Base-by-base conservation (phyloP, 2,329 filamentous ascomycete genomes). In the Cercospora zeae-maydis region DNA sequence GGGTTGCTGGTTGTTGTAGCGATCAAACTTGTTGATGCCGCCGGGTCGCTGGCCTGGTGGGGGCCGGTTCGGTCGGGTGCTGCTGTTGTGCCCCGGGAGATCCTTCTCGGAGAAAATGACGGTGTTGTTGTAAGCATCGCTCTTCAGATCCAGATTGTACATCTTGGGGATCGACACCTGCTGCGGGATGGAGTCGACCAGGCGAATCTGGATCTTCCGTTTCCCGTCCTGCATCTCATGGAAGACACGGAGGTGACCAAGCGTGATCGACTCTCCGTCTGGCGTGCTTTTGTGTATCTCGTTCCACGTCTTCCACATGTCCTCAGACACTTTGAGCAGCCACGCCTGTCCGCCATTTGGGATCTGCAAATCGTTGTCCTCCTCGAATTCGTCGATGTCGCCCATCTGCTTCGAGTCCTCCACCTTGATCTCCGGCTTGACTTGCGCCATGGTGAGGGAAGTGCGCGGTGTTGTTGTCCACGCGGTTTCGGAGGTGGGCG, bases 21-120 rank as follows among this genome's bases (percentile, higher is more conserved):
- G 67, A 33, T 67, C 66, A 10, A 53, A 59, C 39, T 69, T 69
- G 24, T 63, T 69, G 58, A 67, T 64, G 58, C 67, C 70, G 16
- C 59, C 62, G 8, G 70, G 66, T 56, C 63, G 69, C 59, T 52
- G 62, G 19, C 59, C 62, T 37, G 55, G 58, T 53, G 57, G 47
- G 16, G 37, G 51, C 30, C 59, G 59, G 21, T 56, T 61, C 11
- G 59, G 54, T 30, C 67, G 64, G 13, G 31, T 33, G 21, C 37
- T 59, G 31, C 62, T 60, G 54, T 60, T 61, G 62, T 71, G 70
- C 37, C 91, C 91, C 0, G 92, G 90, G 21, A 96, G 83, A 72
- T 98, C 92, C 75, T 96, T 92, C 78, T 99, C 95, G 42, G 90
- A 92, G 74, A 99, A 99, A 61, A 98, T 82, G 74, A 90, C 96